These are phyloP conservation scores for Geotrichum armillariae DNA, from an alignment of 1,139 yeast species.

Conservation along the genomic window DNA sequence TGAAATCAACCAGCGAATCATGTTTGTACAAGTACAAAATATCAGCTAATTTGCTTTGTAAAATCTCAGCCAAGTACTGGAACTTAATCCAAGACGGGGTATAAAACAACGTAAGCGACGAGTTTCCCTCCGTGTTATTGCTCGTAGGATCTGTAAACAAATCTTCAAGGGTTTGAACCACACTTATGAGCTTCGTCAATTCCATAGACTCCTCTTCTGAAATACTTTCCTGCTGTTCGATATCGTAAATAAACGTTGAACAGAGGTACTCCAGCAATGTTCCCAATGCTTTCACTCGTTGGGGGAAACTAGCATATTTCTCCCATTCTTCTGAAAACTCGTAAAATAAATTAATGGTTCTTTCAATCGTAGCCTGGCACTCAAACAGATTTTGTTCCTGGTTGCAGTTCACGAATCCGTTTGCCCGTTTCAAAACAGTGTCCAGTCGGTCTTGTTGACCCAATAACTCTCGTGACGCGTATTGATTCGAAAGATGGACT, in stretches of 20 bases:
- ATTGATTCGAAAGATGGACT: slow-evolving; percentile 1
- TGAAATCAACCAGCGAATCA: slow-evolving; percentile 71
- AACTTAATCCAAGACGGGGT: slow-evolving; percentile 44
- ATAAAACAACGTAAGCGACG: slow-evolving; percentile 32
- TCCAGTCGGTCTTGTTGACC: slow-evolving; percentile 16
- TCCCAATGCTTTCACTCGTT: slow-evolving; percentile 33
- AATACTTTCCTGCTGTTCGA: slow-evolving; percentile 36
- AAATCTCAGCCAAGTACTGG: slow-evolving; percentile 38
- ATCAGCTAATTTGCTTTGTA: slow-evolving; percentile 52
- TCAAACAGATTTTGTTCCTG: slow-evolving; percentile 25
- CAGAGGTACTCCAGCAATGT: slow-evolving; percentile 35
- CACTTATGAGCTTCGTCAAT: slow-evolving; percentile 31
- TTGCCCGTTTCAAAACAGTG: slow-evolving; percentile 21
- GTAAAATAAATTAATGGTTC: slow-evolving; percentile 25
- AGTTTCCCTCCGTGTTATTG: neutral
- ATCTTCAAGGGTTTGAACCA: slow-evolving; percentile 29
- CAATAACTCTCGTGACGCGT: slow-evolving; percentile 1
- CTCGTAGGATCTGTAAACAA: slow-evolving; percentile 27
- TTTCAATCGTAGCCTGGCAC: slow-evolving; percentile 31
- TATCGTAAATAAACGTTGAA: slow-evolving; percentile 28
- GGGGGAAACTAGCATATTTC: slow-evolving; percentile 27
- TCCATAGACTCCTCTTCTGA: slow-evolving; percentile 38
- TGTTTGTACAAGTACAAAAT: slow-evolving; percentile 71
- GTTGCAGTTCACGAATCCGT: slow-evolving; percentile 30
- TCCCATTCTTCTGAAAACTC: slow-evolving; percentile 27